A percentile compares a stretch with the other conserved stretches of the same genome.
Evolutionary conservation across 257 asterid species (phyloP).

Genomic region (Jacaranda mimosifolia): DNA sequence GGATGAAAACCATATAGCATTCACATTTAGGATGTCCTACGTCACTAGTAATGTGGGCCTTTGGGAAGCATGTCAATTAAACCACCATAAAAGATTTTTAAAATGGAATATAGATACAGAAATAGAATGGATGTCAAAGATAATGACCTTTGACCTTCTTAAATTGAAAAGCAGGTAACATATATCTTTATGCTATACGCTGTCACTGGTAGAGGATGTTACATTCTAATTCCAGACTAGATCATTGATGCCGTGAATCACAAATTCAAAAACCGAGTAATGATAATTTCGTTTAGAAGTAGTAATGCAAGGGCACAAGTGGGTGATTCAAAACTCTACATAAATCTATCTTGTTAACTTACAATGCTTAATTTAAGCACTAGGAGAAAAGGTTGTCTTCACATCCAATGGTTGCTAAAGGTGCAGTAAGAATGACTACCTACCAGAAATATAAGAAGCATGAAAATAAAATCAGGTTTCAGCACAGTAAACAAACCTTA

Average conservation of each 20-base stretch:
- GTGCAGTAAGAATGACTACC: constrained; percentile 13
- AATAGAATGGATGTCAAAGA: too few relatives aligned
- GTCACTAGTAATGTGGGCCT: not conserved
- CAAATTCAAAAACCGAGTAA: not conserved
- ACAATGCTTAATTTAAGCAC: not conserved
- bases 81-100: not conserved
- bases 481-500: constrained; percentile 61
- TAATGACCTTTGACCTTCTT: constrained; percentile 3
- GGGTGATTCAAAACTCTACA: not conserved
- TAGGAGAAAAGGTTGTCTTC: not conserved
- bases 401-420: not conserved
- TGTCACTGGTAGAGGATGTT: not conserved
- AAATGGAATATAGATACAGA: too few relatives aligned
- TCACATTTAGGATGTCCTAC: not conserved
- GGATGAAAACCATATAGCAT: not conserved
- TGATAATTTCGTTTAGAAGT: not conserved
- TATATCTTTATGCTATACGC: not conserved
- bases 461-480: not conserved
- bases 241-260: not conserved
- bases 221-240: constrained; percentile 11
- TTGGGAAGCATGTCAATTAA: not conserved
- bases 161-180: not conserved
- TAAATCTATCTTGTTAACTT: not conserved
- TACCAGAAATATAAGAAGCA: too few relatives aligned
- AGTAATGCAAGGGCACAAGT: not conserved